Percentiles rank a stretch among this genome's conserved stretches.
Evolutionary conservation across 2,329 filamentous ascomycete genomes (phyloP).

Genomic region (Talaromyces sp.): DNA sequence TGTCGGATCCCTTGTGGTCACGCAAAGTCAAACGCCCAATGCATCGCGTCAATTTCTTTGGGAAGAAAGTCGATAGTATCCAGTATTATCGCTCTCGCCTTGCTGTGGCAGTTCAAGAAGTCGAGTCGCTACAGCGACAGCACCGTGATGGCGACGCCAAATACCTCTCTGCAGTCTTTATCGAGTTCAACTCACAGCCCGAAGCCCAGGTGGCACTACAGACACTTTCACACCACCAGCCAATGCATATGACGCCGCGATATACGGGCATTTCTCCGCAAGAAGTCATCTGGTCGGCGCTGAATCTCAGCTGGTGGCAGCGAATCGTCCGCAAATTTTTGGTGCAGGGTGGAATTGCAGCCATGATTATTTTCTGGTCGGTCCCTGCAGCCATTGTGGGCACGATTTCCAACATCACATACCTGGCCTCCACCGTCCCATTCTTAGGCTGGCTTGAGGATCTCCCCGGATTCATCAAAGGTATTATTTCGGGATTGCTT

Average conservation of each 20-base stretch:
- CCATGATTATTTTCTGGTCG: slow-evolving; percentile 82
- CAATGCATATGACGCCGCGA: slow-evolving; percentile 81
- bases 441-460: slow-evolving; percentile 72
- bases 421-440: slow-evolving; percentile 47
- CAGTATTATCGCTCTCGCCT: slow-evolving; percentile 75
- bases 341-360: slow-evolving; percentile 65
- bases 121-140: slow-evolving; percentile 60
- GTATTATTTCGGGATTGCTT: slow-evolving; percentile 76
- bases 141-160: slow-evolving; percentile 61
- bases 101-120: slow-evolving; percentile 63
- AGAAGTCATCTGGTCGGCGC: slow-evolving; percentile 84
- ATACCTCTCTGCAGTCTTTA: slow-evolving; percentile 71
- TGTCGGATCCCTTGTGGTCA: slow-evolving; percentile 22
- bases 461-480: slow-evolving; percentile 66
- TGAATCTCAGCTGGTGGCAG: slow-evolving; percentile 80
- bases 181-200: slow-evolving; percentile 78
- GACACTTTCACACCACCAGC: slow-evolving; percentile 76
- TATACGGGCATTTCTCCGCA: slow-evolving; percentile 75
- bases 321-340: slow-evolving; percentile 65
- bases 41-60: slow-evolving; percentile 66
- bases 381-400: slow-evolving; percentile 74
- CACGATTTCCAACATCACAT: slow-evolving; percentile 77
- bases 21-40: slow-evolving; percentile 58
- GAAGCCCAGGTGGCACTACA: slow-evolving; percentile 84
- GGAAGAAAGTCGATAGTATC: slow-evolving; percentile 86